These are phyloP conservation scores for Saturnispora diversa DNA, from an alignment of 805 yeast genomes.

Conservation along the genomic window DNA sequence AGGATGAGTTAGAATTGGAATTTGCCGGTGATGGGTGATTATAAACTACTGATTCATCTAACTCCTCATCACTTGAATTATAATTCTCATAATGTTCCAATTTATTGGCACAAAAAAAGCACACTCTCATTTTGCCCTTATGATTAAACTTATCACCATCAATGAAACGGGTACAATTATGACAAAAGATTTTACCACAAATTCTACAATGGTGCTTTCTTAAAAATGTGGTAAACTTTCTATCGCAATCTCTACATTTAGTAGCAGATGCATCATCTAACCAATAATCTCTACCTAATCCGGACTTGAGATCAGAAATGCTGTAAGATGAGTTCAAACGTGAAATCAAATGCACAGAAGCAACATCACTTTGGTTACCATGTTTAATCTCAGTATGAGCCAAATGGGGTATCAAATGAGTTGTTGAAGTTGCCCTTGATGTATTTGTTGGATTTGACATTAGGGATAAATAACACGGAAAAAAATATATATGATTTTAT, in stretches of 20 bases:
- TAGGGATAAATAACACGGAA: slow-evolving; percentile 1
- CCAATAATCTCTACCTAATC: slow-evolving; percentile 80
- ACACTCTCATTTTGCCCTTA: slow-evolving; percentile 66
- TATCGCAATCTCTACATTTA: slow-evolving; percentile 78
- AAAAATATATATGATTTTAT: slow-evolving; percentile 11
- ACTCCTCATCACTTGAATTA: slow-evolving; percentile 53
- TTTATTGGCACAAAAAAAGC: slow-evolving; percentile 59
- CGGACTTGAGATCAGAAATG: slow-evolving; percentile 24
- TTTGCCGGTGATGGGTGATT: slow-evolving; percentile 2
- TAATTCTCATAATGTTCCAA: slow-evolving; percentile 57
- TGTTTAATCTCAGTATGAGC: slow-evolving; percentile 1
- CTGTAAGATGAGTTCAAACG: slow-evolving; percentile 14
- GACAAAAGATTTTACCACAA: slow-evolving; percentile 93
- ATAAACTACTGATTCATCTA: slow-evolving; percentile 7
- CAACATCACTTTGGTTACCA: not conserved
- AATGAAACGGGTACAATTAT: slow-evolving; percentile 67
- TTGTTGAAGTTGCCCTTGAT: slow-evolving; percentile 4
- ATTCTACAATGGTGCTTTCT: slow-evolving; percentile 92
- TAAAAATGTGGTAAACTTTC: slow-evolving; percentile 74
- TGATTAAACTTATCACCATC: slow-evolving; percentile 56
- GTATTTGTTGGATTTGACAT: slow-evolving; percentile 7
- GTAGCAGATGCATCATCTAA: slow-evolving; percentile 89
- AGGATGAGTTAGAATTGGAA: not conserved
- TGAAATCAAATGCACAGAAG: slow-evolving; percentile 14
- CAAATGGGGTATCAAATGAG: slow-evolving; percentile 3